Evolutionary conservation across 106 monocot genomes (phyloP), one percentile per base, ranked within the genome.

Genomic region (Ottelia alismoides): DNA sequence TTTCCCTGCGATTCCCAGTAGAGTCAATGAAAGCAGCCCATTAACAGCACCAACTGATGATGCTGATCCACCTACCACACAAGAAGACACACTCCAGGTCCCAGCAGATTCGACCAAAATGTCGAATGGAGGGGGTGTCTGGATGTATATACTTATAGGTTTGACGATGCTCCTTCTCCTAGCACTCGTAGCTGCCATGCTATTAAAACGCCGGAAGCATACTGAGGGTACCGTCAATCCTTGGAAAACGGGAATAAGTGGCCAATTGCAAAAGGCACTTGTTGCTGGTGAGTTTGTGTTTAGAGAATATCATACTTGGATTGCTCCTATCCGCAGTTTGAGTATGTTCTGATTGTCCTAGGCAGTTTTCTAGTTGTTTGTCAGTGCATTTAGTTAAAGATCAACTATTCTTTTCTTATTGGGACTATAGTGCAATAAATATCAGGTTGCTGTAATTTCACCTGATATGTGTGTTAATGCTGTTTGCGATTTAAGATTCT

Each of bases 191-290:
- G 61, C 40, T 28, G 45, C 47, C 25, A 46, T 68, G 54, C 31
- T 73, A 40, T 14, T 81, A n/a, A 56, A 65, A 47, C 57, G 32
- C 25, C 68, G 67, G 0, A 30, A 62, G 10, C 74, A 55, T 19
- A 72, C 52, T 28, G 65, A 29, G 25, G 57, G 67, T 1, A 21
- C 72, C 0, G 69, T 76, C 30, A 57, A 67, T 18, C 74, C 83
- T 31, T 84, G 80, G 80, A 83, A 62, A 52, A 83, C 80, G 45
- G 92, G 83, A 45, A 23, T 93, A 44, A 94, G 84, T 72, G 80
- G 78, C 47, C 84, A 69, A 18, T 58, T 94, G 45, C 78, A 81
- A 45, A 88, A 81, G 49, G 88, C 94, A 60, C 69, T 88, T 40
- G 47, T 88, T 48, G 56, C 75, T 70, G 94, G 94, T 84, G 20